Evolutionary conservation across 164 flowering plant species (phyloP).

Genomic region (Berberis thunbergii): DNA sequence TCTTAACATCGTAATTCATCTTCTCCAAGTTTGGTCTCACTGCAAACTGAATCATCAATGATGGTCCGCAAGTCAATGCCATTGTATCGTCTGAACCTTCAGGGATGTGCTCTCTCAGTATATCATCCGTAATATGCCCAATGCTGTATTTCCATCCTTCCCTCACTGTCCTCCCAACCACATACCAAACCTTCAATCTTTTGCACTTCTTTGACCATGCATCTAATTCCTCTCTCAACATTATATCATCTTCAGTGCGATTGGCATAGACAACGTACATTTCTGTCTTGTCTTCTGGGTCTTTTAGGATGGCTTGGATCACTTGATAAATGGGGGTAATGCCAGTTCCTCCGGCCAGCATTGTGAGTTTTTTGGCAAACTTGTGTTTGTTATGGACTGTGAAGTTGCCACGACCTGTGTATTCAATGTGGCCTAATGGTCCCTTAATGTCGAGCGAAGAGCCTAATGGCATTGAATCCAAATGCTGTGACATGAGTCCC

Average conservation of each 20-base stretch:
- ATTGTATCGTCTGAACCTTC: conserved; percentile 34
- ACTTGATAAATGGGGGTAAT: conserved; percentile 94
- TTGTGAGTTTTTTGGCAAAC: conserved; percentile 63
- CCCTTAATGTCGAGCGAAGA: conserved; percentile 66
- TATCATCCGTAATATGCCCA: conserved; percentile 56
- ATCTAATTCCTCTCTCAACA: conserved; percentile 73
- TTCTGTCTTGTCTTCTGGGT: conserved; percentile 81
- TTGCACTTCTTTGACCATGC: conserved; percentile 47
- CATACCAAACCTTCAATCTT: conserved; percentile 84
- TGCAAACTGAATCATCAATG: conserved; percentile 86
- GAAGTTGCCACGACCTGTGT: conserved; percentile 64
- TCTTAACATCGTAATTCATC: conserved; percentile 68
- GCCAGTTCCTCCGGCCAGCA: conserved; percentile 95
- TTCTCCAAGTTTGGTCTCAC: conserved; percentile 86
- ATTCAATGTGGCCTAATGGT: conserved; percentile 88
- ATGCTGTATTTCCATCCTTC: conserved; percentile 78
- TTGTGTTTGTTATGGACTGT: conserved; percentile 55
- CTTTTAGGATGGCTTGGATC: conserved; percentile 68
- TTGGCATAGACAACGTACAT: conserved; percentile 86
- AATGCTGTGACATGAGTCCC: conserved; percentile 74
- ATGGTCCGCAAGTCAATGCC: conserved; percentile 87
- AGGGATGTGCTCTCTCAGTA: conserved; percentile 70
- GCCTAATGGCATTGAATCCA: conserved; percentile 58
- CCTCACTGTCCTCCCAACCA: conserved; percentile 29
- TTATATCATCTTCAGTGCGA: conserved; percentile 80